Conservation (phyloP, 331 rosid species). For the Arachis monticola region DNA sequence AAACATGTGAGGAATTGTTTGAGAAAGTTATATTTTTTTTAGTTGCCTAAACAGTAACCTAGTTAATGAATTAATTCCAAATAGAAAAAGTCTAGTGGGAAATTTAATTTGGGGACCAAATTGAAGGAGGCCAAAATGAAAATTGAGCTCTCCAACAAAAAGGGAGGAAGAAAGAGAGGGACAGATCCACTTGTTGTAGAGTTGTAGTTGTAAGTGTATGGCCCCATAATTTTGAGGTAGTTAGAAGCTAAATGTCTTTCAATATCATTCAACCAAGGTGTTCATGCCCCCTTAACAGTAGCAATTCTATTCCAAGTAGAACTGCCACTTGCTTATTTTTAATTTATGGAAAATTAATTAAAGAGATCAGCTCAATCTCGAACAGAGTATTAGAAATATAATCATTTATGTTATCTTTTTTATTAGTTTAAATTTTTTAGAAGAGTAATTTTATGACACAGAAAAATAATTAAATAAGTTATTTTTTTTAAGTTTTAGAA, state of each 20-base stretch:
- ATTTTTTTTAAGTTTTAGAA: too few species aligned
- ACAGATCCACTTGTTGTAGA: not conserved
- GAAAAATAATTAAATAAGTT: too few species aligned
- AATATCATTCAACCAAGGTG: conserved; percentile 18
- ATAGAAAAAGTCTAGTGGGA: conserved; percentile 32
- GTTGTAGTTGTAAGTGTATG: not conserved
- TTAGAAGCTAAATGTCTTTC: conserved; percentile 20
- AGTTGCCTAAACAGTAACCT: too few species aligned
- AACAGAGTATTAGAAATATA: too few species aligned
- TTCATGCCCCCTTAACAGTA: conserved; percentile 12
- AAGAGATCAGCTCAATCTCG: too few species aligned
- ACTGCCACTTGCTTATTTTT: not conserved
- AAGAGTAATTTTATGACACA: too few species aligned
- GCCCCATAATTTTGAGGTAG: not conserved
- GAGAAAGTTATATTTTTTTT: too few species aligned
- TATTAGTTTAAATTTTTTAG: too few species aligned
- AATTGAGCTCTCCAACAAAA: conserved; percentile 33
- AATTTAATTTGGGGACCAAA: conserved; percentile 37
- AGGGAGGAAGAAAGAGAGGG: conserved; percentile 20
- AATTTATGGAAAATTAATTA: too few species aligned
- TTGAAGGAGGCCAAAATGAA: not conserved
- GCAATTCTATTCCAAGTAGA: not conserved
- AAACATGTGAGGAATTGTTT: too few species aligned
- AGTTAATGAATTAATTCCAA: not conserved
- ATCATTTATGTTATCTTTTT: too few species aligned